Evolutionary conservation across 495 filamentous ascomycete genomes (phyloP).

Genomic region (Ascodesmis nigricans): DNA sequence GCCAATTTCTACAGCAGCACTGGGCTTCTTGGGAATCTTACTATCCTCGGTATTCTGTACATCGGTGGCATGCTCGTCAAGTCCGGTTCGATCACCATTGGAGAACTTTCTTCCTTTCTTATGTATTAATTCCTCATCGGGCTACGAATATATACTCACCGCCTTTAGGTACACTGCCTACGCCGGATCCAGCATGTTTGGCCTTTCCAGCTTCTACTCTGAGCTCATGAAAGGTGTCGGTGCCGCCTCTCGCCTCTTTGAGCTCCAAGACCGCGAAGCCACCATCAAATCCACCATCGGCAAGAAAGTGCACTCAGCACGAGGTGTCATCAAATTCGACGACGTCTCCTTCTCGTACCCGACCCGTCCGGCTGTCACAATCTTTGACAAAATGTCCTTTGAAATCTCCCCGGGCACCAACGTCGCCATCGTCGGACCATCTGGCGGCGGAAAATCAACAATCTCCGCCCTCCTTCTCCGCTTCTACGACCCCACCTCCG

Average conservation of each 20-base stretch:
- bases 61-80: conserved; percentile 78
- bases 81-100: conserved; percentile 62
- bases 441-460: conserved; percentile 85
- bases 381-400: conserved; percentile 77
- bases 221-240: conserved; percentile 98
- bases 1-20: conserved; percentile 76
- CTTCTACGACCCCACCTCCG: conserved; percentile 66
- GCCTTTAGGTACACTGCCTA: conserved; percentile 19
- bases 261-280: conserved; percentile 79
- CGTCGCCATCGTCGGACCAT: conserved; percentile 88
- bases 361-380: conserved; percentile 67
- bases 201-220: conserved; percentile 85
- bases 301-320: conserved; percentile 50
- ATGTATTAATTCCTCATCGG: conserved; percentile 40
- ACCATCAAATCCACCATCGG: conserved; percentile 70
- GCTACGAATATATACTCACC: background rate
- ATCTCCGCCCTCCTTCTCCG: conserved; percentile 71
- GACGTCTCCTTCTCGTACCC: conserved; percentile 77
- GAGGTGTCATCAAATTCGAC: conserved; percentile 67
- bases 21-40: conserved; percentile 84
- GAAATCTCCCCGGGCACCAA: conserved; percentile 81
- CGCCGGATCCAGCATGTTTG: conserved; percentile 46
- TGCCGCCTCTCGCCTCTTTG: conserved; percentile 82
- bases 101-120: conserved; percentile 87
- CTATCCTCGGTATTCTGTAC: conserved; percentile 75